Conservation (phyloP, 192 early-diverging fungal genomes). For the Backusella circina region DNA sequence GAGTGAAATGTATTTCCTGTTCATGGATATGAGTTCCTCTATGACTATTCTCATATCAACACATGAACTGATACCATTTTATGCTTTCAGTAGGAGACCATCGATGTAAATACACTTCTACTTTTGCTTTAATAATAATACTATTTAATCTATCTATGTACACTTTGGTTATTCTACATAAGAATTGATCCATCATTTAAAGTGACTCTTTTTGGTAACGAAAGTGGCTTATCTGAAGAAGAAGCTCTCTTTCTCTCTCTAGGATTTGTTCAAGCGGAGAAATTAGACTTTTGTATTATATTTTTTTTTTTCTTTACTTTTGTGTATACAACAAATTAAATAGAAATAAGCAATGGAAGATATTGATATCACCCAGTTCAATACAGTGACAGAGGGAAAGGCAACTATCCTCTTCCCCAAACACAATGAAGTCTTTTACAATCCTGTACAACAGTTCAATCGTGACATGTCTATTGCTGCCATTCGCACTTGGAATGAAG, state of each 20-base stretch:
- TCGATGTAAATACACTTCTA: too few relatives aligned
- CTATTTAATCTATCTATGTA: too few relatives aligned
- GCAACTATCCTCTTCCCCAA: conserved; percentile 85
- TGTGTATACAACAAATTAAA: neutral
- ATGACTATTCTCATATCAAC: too few relatives aligned
- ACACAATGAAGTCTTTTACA: conserved; percentile 96
- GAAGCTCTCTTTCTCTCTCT: neutral
- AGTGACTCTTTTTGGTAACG: neutral
- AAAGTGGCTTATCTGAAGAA: neutral
- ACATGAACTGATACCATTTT: too few relatives aligned
- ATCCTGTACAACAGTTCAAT: conserved; percentile 97
- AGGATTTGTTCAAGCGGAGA: neutral
- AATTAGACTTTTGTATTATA: neutral
- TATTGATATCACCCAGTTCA: conserved; percentile 44
- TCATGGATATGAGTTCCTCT: too few relatives aligned
- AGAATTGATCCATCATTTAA: too few relatives aligned
- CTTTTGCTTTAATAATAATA: too few relatives aligned
- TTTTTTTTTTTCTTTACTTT: neutral
- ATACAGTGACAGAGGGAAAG: conserved; percentile 69
- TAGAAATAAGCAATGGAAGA: neutral
- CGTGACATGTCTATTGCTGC: conserved; percentile 97
- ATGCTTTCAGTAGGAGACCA: too few relatives aligned
- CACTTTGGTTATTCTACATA: neutral
- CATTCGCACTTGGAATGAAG: conserved; percentile 88
- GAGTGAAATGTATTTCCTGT: too few relatives aligned